Percentiles rank a stretch among this genome's conserved stretches.
Evolutionary conservation across 2,329 filamentous ascomycete species (phyloP).

Genomic region (Talaromyces rugulosus): DNA sequence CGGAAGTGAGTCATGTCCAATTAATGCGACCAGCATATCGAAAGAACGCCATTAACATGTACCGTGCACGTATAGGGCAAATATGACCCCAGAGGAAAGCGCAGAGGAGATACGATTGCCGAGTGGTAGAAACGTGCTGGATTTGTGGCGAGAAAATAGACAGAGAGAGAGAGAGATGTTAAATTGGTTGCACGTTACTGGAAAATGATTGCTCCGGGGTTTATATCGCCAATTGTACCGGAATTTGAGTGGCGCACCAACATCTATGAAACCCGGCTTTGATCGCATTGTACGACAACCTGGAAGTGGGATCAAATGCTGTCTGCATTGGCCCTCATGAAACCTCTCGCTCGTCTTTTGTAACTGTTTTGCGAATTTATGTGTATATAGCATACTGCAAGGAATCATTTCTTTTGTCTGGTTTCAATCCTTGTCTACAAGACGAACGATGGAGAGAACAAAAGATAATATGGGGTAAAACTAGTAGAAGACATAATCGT

Average conservation of each 20-base stretch:
- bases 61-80: constrained; percentile 62
- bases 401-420: neutral
- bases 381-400: constrained; percentile 1
- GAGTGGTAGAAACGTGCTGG: constrained; percentile 49
- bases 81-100: constrained; percentile 79
- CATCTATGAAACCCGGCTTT: neutral
- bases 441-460: neutral
- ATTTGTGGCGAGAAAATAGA: neutral
- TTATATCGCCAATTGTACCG: neutral
- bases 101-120: constrained; percentile 74
- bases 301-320: neutral
- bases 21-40: neutral
- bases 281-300: neutral
- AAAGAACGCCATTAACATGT: constrained; percentile 15
- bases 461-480: neutral
- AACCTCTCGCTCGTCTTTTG: neutral
- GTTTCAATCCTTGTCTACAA: neutral
- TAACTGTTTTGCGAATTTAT: neutral
- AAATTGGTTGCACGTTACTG: neutral
- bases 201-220: neutral
- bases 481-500: neutral
- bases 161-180: neutral
- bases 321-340: neutral
- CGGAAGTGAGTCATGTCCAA: constrained; percentile 66
- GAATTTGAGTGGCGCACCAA: neutral